Conservation (phyloP, 441 rosid genomes). For the Capsella rubella region DNA sequence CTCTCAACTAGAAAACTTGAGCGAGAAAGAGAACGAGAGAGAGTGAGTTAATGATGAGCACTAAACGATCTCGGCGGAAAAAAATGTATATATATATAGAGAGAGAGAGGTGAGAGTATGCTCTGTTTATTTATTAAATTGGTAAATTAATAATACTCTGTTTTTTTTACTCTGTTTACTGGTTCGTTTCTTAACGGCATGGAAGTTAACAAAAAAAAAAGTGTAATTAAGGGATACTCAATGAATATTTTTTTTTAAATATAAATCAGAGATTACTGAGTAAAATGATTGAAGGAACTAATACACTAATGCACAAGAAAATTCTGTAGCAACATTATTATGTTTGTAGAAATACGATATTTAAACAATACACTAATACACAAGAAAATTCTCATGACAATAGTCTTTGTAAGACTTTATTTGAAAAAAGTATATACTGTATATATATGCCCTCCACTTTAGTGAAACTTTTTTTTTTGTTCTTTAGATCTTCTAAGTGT, state of each 20-base stretch:
- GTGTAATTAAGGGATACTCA: neutral
- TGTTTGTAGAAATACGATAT: neutral
- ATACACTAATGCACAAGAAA: neutral
- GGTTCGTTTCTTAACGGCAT: too few relatives aligned
- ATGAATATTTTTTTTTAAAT: neutral
- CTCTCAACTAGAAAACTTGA: conserved; percentile 18
- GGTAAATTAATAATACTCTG: too few relatives aligned
- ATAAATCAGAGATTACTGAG: neutral
- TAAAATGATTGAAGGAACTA: neutral
- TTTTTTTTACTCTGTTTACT: too few relatives aligned
- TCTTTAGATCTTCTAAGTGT: conserved; percentile 24
- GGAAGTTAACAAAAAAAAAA: too few relatives aligned
- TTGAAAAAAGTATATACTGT: neutral
- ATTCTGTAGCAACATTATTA: neutral
- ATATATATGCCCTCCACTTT: neutral
- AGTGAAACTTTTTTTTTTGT: neutral
- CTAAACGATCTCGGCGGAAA: neutral
- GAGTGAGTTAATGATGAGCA: neutral
- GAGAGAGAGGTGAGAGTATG: too few relatives aligned
- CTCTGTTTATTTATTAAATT: too few relatives aligned
- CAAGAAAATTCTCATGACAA: neutral
- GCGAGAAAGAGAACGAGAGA: conserved; percentile 11
- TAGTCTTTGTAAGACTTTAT: neutral
- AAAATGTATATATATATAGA: neutral
- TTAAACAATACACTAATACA: neutral